phyloP scores from a whole-genome alignment of 2,329 filamentous ascomycete genomes.

The Sporothrix brasiliensis region DNA sequence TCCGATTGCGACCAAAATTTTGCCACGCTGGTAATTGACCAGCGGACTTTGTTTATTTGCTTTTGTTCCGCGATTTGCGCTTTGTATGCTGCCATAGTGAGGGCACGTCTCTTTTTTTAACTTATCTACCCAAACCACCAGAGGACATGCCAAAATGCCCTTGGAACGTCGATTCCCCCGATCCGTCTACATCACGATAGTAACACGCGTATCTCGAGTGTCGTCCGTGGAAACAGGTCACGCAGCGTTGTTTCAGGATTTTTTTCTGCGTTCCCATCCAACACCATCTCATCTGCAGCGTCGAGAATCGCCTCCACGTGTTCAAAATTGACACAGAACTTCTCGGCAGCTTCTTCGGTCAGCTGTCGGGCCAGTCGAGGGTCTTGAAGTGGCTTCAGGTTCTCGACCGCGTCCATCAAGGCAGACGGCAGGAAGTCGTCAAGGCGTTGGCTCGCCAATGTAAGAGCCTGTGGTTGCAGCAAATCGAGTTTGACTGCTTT shows the following conservation, averaged over 20 bases:
- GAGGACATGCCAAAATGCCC: neutral
- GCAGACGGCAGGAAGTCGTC: slow-evolving; percentile 93
- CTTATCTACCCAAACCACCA: neutral
- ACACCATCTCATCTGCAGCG: slow-evolving; percentile 46
- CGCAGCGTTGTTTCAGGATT: slow-evolving; percentile 42
- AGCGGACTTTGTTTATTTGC: neutral
- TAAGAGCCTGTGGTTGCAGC: slow-evolving; percentile 64
- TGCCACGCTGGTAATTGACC: neutral
- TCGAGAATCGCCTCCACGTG: slow-evolving; percentile 56
- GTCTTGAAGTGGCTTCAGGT: slow-evolving; percentile 73
- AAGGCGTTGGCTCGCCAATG: slow-evolving; percentile 70
- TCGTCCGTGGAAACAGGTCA: slow-evolving; percentile 60
- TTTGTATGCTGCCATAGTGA: neutral
- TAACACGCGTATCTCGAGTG: slow-evolving; percentile 62
- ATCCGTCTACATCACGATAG: slow-evolving; percentile 49
- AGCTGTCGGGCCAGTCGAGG: slow-evolving; percentile 71
- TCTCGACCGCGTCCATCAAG: slow-evolving; percentile 86
- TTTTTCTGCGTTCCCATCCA: slow-evolving; percentile 39
- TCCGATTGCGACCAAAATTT: slow-evolving; percentile 11
- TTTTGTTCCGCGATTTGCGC: neutral
- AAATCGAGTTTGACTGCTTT: slow-evolving; percentile 57
- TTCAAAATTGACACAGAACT: slow-evolving; percentile 84
- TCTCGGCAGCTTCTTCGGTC: slow-evolving; percentile 79
- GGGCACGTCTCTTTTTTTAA: neutral
- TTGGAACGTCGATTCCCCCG: neutral